Evolutionary conservation across 352 stramenopile species (phyloP).

Genomic region (Pythium volutum): DNA sequence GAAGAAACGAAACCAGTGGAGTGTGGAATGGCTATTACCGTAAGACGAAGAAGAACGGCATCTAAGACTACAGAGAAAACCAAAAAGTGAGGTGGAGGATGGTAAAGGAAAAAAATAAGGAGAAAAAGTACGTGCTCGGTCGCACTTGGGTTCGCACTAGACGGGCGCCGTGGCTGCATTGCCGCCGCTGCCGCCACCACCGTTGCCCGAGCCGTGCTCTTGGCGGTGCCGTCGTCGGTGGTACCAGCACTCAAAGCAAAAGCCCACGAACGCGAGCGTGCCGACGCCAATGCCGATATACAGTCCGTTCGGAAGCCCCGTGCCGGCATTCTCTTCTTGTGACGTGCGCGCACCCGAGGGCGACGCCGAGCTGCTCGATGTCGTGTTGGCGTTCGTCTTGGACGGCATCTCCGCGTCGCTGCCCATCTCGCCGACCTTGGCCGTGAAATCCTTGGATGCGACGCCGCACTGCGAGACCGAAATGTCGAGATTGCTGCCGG

Average conservation of each 20-base stretch:
- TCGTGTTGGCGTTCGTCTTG: neutral
- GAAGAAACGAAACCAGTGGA: neutral
- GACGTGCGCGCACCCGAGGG: conserved; percentile 25
- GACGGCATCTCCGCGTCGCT: neutral
- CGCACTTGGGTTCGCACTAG: neutral
- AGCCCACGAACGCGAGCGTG: conserved; percentile 55
- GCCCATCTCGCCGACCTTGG: conserved; percentile 6
- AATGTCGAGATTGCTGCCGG: conserved; percentile 15
- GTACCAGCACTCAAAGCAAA: conserved; percentile 65
- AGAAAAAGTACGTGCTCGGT: neutral
- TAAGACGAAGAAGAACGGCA: conserved; percentile 15
- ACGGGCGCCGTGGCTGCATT: neutral
- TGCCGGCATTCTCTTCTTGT: conserved; percentile 41
- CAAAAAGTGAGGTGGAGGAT: neutral
- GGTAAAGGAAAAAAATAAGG: neutral
- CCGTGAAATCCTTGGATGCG: conserved; percentile 3
- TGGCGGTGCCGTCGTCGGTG: conserved; percentile 62
- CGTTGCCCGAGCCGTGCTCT: conserved; percentile 9
- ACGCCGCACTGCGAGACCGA: conserved; percentile 20
- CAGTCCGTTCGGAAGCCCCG: conserved; percentile 67
- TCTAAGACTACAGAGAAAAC: conserved; percentile 26
- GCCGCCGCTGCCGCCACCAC: no score
- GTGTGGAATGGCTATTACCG: conserved; percentile 7
- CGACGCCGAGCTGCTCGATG: neutral
- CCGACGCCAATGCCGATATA: conserved; percentile 72